These are phyloP conservation scores for Terfezia claveryi DNA, from an alignment of 495 filamentous ascomycete genomes.

Conservation along the genomic window DNA sequence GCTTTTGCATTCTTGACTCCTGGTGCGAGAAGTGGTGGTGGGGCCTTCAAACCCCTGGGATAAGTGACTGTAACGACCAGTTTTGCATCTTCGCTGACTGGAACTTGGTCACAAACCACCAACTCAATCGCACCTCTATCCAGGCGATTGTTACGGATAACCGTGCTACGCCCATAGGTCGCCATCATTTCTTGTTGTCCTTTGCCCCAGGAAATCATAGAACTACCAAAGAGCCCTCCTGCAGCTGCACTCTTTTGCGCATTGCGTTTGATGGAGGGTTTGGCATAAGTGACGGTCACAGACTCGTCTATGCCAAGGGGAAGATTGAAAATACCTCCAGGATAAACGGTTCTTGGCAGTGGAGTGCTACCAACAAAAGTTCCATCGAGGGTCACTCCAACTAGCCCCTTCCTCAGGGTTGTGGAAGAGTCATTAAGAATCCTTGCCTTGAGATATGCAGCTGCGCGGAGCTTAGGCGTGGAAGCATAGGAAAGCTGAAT, in stretches of 20 bases:
- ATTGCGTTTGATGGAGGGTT: constrained; percentile 34
- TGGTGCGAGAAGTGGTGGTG: background rate
- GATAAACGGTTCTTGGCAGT: constrained; percentile 33
- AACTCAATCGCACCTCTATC: constrained; percentile 26
- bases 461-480: constrained; percentile 42
- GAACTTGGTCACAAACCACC: constrained; percentile 42
- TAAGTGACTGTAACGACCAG: constrained; percentile 31
- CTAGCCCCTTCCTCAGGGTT: constrained; percentile 36
- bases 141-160: constrained; percentile 33
- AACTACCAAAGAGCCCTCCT: background rate
- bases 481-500: constrained; percentile 23
- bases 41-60: constrained; percentile 28
- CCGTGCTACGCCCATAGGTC: constrained; percentile 34
- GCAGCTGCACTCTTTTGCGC: constrained; percentile 24
- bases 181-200: constrained; percentile 27
- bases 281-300: constrained; percentile 37
- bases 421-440: constrained; percentile 36
- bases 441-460: constrained; percentile 43
- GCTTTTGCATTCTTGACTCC: background rate
- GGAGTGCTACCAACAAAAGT: constrained; percentile 41
- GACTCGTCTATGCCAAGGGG: constrained; percentile 43
- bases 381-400: constrained; percentile 45
- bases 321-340: constrained; percentile 26
- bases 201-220: constrained; percentile 21
- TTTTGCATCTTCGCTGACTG: constrained; percentile 42